Evolutionary conservation across 192 early-diverging fungal species (phyloP), one percentile per base, ranked within the genome.

Genomic region (Funneliformis mosseae): DNA sequence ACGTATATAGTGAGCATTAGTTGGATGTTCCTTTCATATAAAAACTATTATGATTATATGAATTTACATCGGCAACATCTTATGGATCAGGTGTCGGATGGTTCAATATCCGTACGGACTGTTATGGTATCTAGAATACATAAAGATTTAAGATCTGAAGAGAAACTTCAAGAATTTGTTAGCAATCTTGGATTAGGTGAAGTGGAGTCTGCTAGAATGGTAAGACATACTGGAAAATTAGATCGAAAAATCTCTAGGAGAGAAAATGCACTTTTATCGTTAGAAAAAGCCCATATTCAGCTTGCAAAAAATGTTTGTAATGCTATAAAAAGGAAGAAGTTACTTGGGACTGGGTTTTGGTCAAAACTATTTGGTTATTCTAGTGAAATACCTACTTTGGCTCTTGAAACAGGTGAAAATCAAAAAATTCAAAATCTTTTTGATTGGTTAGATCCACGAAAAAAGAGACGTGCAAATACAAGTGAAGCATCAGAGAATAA

Each of bases 71-170:
- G 82, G n/a, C 81, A 86, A 23, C 81, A 89, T 60, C 79, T 84
- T 10, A 60, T 85, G 1, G 76, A 85, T 11, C 83, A 84, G 21
- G 84, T 86, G 18, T 75, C 60, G 10, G 77, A 74, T 21, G 89
- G 84, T 14, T 82, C 83, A 43, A 83, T 90, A 4, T 81, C 82
- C 0, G 81, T 81, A 39, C 84, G 90, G 9, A 88, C 89, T 8
- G 84, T 92, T 21, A 84, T 91, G 60, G 81, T 92, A 61, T 88
- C 88, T 27, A 85, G 87, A 9, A 78, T 92, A 23, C 90, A 90
- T 0, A 27, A 82, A 33, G 41, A 84, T 11, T 76, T 92, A 3
- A 85, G 88, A 16, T 84, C 86, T 0, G 91, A 92, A 67, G 85
- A 83, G 5, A 77, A 83, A 6, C 78, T 92, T 2, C 80, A 83